Base-by-base conservation (phyloP, 139 green algal genomes). In the Coelastrella sp. region DNA sequence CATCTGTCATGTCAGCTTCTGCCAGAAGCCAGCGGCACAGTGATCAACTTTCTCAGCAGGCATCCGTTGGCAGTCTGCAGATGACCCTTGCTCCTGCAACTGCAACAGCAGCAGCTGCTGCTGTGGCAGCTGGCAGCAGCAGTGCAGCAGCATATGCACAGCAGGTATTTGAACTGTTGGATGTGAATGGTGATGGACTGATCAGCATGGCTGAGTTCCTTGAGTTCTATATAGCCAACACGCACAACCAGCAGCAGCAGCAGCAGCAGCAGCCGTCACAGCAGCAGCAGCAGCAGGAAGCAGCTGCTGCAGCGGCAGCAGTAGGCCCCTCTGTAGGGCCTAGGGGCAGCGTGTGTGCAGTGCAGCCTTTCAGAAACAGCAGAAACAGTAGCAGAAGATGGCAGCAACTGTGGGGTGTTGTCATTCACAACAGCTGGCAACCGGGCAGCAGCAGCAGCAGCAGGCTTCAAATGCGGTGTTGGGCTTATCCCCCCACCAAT, bases 161-260 rank as follows among this genome's bases (percentile, higher is more conserved):
- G 58, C 72, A 83, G n/a, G 49, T 93, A 20, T 66, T 91, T n/a
- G 84, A 60, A 8, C 7, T 20, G 7, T 25, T 84, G 12, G 91
- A 89, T 57, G 75, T 63, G 15, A 66, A 94, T 25, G 65, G 59
- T 7, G 84, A 92, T 35, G 91, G 90, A 19, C 75, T 89, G 15
- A 84, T 95, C 6, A 90, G 79, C 7, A 82, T 92, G 17, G 89
- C 91, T 25, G 93, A 93, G 49, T 94, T 95, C 59, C 68, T 93
- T 73, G 74, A 89, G 27, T 93, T 93, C 17, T 92, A 88, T n/a
- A 68, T 88, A 24, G 24, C 74, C 6, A 80, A 80, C 74, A 83
- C 35, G 24, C n/a, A 17, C 70, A 11, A 59, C 75, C 75, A 82
- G 75, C 75, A 82, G 7, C 75, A 82, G 75, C 75, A 82, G 75